Conservation (phyloP, 345 rosid genomes). For the Durio zibethinus region DNA sequence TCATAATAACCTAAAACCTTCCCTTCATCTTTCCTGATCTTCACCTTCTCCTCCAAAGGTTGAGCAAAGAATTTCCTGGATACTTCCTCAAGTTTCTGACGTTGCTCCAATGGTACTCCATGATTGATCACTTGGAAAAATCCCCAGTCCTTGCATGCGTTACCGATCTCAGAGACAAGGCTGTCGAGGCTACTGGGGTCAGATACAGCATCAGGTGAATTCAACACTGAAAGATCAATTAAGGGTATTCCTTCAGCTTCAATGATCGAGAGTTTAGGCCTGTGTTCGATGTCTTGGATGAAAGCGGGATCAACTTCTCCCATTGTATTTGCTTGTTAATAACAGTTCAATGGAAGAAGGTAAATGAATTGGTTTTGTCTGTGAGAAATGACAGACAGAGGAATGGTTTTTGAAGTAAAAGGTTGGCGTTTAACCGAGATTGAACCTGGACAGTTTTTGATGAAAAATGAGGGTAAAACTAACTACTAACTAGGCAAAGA, state of each 20-base stretch:
- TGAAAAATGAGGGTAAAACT: background rate
- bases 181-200: slow-evolving; percentile 13
- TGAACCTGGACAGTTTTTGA: background rate
- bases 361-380: background rate
- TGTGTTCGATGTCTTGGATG: slow-evolving; percentile 49
- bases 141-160: slow-evolving; percentile 74
- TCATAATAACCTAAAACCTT: background rate
- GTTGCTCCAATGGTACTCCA: slow-evolving; percentile 49
- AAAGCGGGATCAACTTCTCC: slow-evolving; percentile 49
- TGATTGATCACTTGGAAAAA: slow-evolving; percentile 86
- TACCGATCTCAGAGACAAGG: slow-evolving; percentile 40
- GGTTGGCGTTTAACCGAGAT: background rate
- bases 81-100: background rate
- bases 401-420: background rate
- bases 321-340: slow-evolving; percentile 25
- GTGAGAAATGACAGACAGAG: background rate
- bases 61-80: background rate
- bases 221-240: slow-evolving; percentile 40
- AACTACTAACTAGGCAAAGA: background rate
- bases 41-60: background rate
- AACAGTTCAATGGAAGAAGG: background rate
- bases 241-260: slow-evolving; percentile 50
- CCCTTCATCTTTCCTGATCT: background rate
- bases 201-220: slow-evolving; percentile 14
- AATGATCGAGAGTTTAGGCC: slow-evolving; percentile 29